phyloP scores from a whole-genome alignment of 495 filamentous ascomycete genomes.

The Neurospora sp. region DNA sequence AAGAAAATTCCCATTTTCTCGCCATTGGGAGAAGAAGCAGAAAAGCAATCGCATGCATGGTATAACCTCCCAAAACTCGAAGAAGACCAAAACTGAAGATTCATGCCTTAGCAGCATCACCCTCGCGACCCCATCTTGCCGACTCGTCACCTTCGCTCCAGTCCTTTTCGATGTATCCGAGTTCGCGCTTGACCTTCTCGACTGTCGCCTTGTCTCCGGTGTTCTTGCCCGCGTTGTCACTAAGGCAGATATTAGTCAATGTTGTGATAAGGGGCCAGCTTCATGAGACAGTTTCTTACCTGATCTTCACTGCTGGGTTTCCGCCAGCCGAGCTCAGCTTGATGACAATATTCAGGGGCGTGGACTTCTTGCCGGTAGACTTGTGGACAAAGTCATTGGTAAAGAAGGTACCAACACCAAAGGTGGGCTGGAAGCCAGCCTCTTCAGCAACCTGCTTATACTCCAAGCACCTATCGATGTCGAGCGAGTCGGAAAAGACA shows the following conservation, averaged over 20 bases:
- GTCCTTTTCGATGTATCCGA: slow-evolving; percentile 75
- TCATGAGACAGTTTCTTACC: slow-evolving; percentile 11
- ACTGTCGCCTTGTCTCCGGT: slow-evolving; percentile 77
- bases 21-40: neutral
- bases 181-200: slow-evolving; percentile 65
- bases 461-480: slow-evolving; percentile 82
- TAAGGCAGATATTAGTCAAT: slow-evolving; percentile 6
- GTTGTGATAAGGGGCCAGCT: neutral
- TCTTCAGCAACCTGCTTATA: slow-evolving; percentile 76
- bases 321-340: slow-evolving; percentile 81
- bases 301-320: slow-evolving; percentile 85
- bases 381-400: slow-evolving; percentile 79
- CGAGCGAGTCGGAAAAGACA: slow-evolving; percentile 93
- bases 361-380: slow-evolving; percentile 65
- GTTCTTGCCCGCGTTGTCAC: slow-evolving; percentile 94
- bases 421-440: slow-evolving; percentile 69
- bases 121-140: slow-evolving; percentile 57
- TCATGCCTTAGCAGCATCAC: slow-evolving; percentile 11
- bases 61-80: slow-evolving; percentile 3
- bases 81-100: neutral
- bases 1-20: neutral
- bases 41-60: neutral
- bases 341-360: slow-evolving; percentile 96
- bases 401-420: slow-evolving; percentile 91
- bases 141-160: slow-evolving; percentile 82